Percentiles rank a stretch among this genome's conserved stretches.
Conservation (phyloP, 2,329 filamentous ascomycete genomes). For the Acrocalymma vagum region DNA sequence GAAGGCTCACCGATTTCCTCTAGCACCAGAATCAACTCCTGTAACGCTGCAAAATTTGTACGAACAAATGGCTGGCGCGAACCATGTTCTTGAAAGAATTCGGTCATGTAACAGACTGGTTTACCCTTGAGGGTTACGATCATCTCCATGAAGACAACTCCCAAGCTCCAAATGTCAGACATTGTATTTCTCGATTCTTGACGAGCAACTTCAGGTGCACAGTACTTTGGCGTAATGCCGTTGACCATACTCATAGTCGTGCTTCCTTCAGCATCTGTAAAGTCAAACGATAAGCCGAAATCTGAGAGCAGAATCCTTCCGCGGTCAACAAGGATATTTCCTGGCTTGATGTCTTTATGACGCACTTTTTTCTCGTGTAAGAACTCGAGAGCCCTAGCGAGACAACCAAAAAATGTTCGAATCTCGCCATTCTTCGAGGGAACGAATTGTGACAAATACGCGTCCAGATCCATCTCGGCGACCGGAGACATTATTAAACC, state of each 20-base stretch:
- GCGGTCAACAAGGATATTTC: slow-evolving; percentile 35
- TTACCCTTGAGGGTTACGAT: slow-evolving; percentile 20
- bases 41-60: slow-evolving; percentile 12
- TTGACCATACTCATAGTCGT: slow-evolving; percentile 19
- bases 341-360: slow-evolving; percentile 43
- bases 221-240: slow-evolving; percentile 22
- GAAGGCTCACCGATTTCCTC: slow-evolving; percentile 4
- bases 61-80: slow-evolving; percentile 13
- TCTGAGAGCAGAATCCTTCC: slow-evolving; percentile 32
- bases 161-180: slow-evolving; percentile 26
- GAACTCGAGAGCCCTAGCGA: slow-evolving; percentile 31
- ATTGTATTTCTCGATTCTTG: slow-evolving; percentile 16
- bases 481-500: slow-evolving; percentile 38
- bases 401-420: slow-evolving; percentile 35
- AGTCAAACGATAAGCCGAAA: slow-evolving; percentile 32
- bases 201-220: slow-evolving; percentile 22
- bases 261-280: slow-evolving; percentile 17
- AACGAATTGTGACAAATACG: slow-evolving; percentile 17
- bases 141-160: slow-evolving; percentile 27
- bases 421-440: slow-evolving; percentile 10
- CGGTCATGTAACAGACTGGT: slow-evolving; percentile 5
- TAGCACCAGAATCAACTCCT: slow-evolving; percentile 13
- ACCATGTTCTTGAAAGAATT: slow-evolving; percentile 16
- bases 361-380: slow-evolving; percentile 31
- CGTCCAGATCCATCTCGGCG: slow-evolving; percentile 23